Percentiles rank a stretch among this genome's conserved stretches.
Evolutionary conservation across 495 filamentous ascomycete genomes (phyloP).

Genomic region (Penicillium parvum): DNA sequence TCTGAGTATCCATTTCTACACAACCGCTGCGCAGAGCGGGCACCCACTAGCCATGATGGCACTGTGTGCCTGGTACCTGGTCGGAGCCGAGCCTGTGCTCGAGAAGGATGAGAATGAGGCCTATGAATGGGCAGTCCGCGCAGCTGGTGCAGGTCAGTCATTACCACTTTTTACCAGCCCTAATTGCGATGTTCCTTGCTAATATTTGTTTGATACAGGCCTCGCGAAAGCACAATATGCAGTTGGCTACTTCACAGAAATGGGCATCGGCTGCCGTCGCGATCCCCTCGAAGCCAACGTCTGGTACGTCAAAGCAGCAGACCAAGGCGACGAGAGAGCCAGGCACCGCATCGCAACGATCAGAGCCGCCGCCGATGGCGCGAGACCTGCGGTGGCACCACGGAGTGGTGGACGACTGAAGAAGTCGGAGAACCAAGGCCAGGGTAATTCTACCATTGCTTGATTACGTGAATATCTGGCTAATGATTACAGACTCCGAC

Average conservation of each 20-base stretch:
- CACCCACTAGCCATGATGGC: conserved; percentile 97
- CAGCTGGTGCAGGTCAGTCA: conserved; percentile 44
- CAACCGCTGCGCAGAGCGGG: conserved; percentile 76
- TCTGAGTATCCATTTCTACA: conserved; percentile 96
- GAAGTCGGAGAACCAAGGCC: conserved; percentile 14
- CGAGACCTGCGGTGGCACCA: conserved; percentile 38
- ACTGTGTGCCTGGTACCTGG: conserved; percentile 96
- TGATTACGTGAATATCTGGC: not conserved
- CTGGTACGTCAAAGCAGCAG: conserved; percentile 96
- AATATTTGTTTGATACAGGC: conserved; percentile 42
- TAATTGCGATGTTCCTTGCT: not conserved
- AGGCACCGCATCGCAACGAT: conserved; percentile 83
- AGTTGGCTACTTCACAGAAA: conserved; percentile 95
- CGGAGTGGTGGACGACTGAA: conserved; percentile 8
- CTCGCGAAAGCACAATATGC: conserved; percentile 93
- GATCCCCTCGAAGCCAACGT: conserved; percentile 94
- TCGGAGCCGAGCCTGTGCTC: conserved; percentile 87
- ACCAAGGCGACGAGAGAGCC: conserved; percentile 85
- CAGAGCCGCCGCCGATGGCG: conserved; percentile 75
- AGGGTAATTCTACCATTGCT: conserved; percentile 8
- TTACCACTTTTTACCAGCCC: too few species aligned
- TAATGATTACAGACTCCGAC: conserved; percentile 19
- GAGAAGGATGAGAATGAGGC: conserved; percentile 95
- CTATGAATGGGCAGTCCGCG: conserved; percentile 89
- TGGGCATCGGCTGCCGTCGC: conserved; percentile 91